phyloP scores from a whole-genome alignment of 2,329 filamentous ascomycete species.

The Graphilbum fragrans region DNA sequence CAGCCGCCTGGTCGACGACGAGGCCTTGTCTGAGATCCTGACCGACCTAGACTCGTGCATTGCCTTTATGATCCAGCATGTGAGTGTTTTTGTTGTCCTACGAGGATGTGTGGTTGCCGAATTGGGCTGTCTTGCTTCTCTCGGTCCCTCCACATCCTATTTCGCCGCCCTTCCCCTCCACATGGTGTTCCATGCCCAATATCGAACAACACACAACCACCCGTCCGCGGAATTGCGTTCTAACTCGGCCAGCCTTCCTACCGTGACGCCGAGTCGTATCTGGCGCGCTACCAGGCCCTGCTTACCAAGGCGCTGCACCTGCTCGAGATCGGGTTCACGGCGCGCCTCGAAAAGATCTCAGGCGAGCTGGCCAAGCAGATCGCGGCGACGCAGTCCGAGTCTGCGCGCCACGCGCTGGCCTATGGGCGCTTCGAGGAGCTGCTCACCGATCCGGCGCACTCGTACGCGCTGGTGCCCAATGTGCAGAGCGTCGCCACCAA shows the following conservation, averaged over 20 bases:
- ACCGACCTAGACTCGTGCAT: slow-evolving; percentile 81
- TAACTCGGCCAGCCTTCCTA: slow-evolving; percentile 51
- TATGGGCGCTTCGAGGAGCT: slow-evolving; percentile 49
- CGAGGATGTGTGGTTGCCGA: too few species aligned
- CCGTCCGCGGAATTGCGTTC: not conserved
- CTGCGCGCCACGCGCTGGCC: slow-evolving; percentile 44
- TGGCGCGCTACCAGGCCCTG: slow-evolving; percentile 75
- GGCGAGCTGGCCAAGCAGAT: slow-evolving; percentile 43
- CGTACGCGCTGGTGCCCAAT: slow-evolving; percentile 43
- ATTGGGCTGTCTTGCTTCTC: slow-evolving; percentile 1
- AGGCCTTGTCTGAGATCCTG: slow-evolving; percentile 80
- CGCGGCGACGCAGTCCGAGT: slow-evolving; percentile 41
- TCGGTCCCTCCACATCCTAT: not conserved
- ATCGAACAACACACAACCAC: too few species aligned
- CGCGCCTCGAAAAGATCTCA: slow-evolving; percentile 38
- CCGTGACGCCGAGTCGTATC: slow-evolving; percentile 76
- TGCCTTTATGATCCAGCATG: slow-evolving; percentile 81
- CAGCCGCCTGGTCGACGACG: slow-evolving; percentile 69
- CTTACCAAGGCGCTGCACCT: slow-evolving; percentile 55
- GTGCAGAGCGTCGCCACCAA: slow-evolving; percentile 37
- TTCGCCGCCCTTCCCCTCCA: not conserved
- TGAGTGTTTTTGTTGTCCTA: slow-evolving; percentile 32
- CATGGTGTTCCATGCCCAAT: too few species aligned
- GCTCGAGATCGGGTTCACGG: slow-evolving; percentile 44
- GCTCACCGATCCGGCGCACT: slow-evolving; percentile 36